Evolutionary conservation across 345 rosid genomes (phyloP).

Genomic region (Turnera subulata): DNA sequence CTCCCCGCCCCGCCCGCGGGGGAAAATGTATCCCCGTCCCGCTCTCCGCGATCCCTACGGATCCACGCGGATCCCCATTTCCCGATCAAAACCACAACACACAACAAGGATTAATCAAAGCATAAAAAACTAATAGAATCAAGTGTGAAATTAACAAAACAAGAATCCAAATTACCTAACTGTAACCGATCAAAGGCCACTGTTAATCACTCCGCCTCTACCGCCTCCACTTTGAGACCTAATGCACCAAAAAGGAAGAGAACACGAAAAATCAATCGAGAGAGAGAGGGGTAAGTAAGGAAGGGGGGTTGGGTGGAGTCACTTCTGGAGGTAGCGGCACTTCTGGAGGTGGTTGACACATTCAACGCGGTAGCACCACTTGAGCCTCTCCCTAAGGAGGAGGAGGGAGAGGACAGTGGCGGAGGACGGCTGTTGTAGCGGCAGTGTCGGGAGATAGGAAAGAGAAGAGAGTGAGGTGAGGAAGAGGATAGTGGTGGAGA

Average conservation of each 20-base stretch:
- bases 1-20: too few species aligned
- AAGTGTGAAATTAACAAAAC: neutral
- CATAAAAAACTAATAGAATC: too few species aligned
- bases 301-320: slow-evolving; percentile 76
- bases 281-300: neutral
- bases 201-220: slow-evolving; percentile 37
- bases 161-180: slow-evolving; percentile 1
- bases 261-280: neutral
- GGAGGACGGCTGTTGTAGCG: too few species aligned
- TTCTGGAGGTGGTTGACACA: slow-evolving; percentile 95
- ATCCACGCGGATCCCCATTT: too few species aligned
- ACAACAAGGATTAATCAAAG: neutral
- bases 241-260: slow-evolving; percentile 10
- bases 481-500: too few species aligned
- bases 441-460: too few species aligned
- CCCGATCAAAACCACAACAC: neutral
- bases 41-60: too few species aligned
- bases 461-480: too few species aligned
- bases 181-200: neutral
- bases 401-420: too few species aligned
- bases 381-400: too few species aligned
- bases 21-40: too few species aligned
- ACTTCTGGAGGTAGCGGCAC: slow-evolving; percentile 86
- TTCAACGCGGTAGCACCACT: slow-evolving; percentile 96
- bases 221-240: slow-evolving; percentile 59